Conservation (phyloP, 768 basidiomycete genomes). For the Lactarius hengduanensis region DNA sequence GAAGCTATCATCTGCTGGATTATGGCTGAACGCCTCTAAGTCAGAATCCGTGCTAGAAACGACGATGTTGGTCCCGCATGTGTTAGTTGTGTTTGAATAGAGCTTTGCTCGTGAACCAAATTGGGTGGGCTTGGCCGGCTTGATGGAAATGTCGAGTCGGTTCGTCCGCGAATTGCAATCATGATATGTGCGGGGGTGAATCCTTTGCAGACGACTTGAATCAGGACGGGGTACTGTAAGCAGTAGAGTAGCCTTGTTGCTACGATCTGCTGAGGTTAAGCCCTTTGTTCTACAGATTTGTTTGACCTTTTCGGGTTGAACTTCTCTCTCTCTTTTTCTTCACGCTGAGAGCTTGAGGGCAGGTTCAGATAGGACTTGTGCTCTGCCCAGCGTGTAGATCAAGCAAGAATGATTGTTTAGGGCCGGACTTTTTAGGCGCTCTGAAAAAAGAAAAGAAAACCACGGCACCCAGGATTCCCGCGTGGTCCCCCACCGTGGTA, state of each 20-base stretch:
- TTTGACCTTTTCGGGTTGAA: constrained; percentile 47
- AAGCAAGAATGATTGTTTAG: background rate
- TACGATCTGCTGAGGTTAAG: constrained; percentile 77
- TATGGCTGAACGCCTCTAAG: constrained; percentile 85
- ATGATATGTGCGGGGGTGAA: constrained; percentile 69
- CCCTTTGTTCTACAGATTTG: constrained; percentile 68
- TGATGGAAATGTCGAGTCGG: constrained; percentile 54
- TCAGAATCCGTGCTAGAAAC: constrained; percentile 77
- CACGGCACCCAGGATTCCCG: constrained; percentile 48
- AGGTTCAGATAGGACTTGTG: constrained; percentile 33
- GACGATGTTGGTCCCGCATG: constrained; percentile 68
- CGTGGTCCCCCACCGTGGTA: constrained; percentile 66
- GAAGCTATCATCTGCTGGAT: constrained; percentile 82
- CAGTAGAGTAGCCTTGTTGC: constrained; percentile 77
- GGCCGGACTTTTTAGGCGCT: background rate
- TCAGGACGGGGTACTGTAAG: constrained; percentile 74
- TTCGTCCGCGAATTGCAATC: constrained; percentile 58
- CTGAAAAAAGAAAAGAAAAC: constrained; percentile 36
- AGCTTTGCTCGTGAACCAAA: constrained; percentile 72
- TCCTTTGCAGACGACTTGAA: constrained; percentile 80
- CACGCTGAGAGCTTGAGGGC: constrained; percentile 42
- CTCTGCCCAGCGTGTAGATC: background rate
- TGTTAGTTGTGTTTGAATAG: constrained; percentile 63
- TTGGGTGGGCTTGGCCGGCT: constrained; percentile 48
- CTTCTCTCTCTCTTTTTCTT: constrained; percentile 41